phyloP scores from a whole-genome alignment of 441 rosid species.

The Syzygium malaccense region DNA sequence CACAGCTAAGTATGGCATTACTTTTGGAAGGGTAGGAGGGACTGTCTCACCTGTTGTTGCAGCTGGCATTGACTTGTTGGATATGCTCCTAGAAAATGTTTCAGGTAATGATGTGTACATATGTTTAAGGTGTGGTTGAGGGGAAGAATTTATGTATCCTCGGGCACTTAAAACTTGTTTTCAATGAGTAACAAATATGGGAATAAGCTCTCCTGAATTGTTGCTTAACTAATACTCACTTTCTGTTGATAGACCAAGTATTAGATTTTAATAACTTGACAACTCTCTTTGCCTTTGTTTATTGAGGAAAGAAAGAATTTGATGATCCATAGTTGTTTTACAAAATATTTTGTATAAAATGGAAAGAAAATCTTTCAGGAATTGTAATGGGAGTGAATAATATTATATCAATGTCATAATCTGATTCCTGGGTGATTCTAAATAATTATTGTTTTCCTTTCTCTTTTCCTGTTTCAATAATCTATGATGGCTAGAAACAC shows the following conservation, averaged over 20 bases:
- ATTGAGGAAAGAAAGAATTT: neutral
- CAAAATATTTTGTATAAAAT: neutral
- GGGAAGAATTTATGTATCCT: neutral
- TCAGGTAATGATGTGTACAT: conserved; percentile 42
- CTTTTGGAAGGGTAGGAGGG: conserved; percentile 50
- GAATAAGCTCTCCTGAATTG: neutral
- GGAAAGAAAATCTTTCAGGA: neutral
- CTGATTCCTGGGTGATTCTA: neutral
- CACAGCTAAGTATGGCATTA: conserved; percentile 37
- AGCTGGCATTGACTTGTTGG: conserved; percentile 87
- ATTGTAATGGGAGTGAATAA: neutral
- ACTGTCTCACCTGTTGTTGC: conserved; percentile 62
- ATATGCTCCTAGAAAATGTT: conserved; percentile 70
- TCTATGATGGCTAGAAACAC: neutral
- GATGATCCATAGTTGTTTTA: neutral
- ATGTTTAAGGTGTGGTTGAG: conserved; percentile 2
- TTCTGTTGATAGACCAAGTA: neutral
- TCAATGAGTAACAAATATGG: neutral
- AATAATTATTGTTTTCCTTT: neutral
- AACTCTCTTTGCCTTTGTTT: neutral
- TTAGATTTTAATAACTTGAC: neutral
- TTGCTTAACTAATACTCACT: neutral
- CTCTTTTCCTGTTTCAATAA: neutral
- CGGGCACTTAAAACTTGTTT: neutral
- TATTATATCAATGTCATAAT: neutral